Conservation (phyloP, 2,329 filamentous ascomycete species). For the Arthrobotrys entomopaga region DNA sequence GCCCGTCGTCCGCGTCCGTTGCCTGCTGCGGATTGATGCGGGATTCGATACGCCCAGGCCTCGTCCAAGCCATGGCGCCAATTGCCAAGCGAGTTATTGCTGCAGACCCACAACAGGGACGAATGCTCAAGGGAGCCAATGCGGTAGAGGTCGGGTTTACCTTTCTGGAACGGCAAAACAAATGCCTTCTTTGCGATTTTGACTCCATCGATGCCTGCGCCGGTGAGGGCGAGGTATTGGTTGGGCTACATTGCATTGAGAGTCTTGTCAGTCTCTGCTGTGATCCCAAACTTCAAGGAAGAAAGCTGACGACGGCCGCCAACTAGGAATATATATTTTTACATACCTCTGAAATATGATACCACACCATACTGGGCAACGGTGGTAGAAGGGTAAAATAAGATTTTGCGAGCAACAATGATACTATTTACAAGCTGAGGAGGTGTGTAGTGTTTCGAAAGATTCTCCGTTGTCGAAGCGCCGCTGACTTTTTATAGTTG, state of each 20-base stretch:
- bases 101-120: not conserved
- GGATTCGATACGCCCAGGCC: too few species aligned
- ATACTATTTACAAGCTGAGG: not conserved
- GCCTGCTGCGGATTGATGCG: too few species aligned
- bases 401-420: not conserved
- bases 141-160: constrained; percentile 40
- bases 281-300: not conserved
- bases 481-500: constrained; percentile 4
- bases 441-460: not conserved
- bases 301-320: not conserved
- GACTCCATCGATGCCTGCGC: constrained; percentile 77
- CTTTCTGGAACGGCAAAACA: constrained; percentile 76
- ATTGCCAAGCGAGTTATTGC: constrained; percentile 56
- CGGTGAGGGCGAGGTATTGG: constrained; percentile 87
- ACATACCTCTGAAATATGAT: constrained; percentile 57
- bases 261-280: constrained; percentile 14
- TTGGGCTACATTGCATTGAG: constrained; percentile 67
- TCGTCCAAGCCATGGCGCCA: too few species aligned
- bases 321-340: not conserved
- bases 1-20: too few species aligned
- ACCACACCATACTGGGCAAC: constrained; percentile 52
- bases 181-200: constrained; percentile 81
- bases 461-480: not conserved
- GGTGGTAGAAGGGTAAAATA: not conserved
- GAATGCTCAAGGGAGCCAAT: not conserved